phyloP scores from a whole-genome alignment of 495 filamentous ascomycete species.

The Haplographium delicatum region DNA sequence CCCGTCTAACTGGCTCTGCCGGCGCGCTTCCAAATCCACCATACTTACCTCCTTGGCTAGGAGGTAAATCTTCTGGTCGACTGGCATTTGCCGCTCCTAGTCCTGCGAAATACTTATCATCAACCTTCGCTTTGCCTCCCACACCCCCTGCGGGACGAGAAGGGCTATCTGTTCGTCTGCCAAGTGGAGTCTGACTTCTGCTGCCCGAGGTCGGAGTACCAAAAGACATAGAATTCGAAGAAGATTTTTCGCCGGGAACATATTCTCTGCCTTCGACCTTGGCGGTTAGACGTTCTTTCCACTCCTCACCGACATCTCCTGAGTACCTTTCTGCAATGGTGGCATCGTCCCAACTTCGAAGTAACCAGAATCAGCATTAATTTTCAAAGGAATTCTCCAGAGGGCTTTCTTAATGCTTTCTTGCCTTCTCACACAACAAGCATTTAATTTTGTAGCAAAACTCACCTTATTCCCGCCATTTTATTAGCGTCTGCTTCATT shows the following conservation, averaged over 20 bases:
- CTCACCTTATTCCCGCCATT: slow-evolving; percentile 40
- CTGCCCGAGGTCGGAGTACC: slow-evolving; percentile 12
- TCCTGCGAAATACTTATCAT: slow-evolving; percentile 87
- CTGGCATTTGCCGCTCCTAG: slow-evolving; percentile 74
- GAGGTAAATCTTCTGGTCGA: slow-evolving; percentile 68
- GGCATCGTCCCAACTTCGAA: slow-evolving; percentile 67
- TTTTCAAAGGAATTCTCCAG: too few relatives aligned
- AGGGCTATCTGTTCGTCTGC: slow-evolving; percentile 21
- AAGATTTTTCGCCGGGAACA: slow-evolving; percentile 52
- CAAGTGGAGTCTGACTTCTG: slow-evolving; percentile 21
- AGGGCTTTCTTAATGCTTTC: too few relatives aligned
- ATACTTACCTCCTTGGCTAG: slow-evolving; percentile 89
- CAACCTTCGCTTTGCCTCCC: slow-evolving; percentile 47
- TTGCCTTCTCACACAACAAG: slow-evolving; percentile 32
- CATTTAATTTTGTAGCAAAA: too few relatives aligned
- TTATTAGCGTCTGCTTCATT: slow-evolving; percentile 62
- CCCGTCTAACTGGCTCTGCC: slow-evolving; percentile 29
- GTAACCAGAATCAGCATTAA: neutral
- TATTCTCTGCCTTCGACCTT: slow-evolving; percentile 85
- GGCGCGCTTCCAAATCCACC: slow-evolving; percentile 64
- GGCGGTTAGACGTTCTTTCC: slow-evolving; percentile 80
- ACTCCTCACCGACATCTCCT: slow-evolving; percentile 86
- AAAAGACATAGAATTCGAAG: slow-evolving; percentile 17
- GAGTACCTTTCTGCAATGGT: slow-evolving; percentile 82
- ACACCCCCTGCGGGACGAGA: slow-evolving; percentile 22